Base-by-base conservation (phyloP, 306 rosid species). In the Rubus parviflorus region DNA sequence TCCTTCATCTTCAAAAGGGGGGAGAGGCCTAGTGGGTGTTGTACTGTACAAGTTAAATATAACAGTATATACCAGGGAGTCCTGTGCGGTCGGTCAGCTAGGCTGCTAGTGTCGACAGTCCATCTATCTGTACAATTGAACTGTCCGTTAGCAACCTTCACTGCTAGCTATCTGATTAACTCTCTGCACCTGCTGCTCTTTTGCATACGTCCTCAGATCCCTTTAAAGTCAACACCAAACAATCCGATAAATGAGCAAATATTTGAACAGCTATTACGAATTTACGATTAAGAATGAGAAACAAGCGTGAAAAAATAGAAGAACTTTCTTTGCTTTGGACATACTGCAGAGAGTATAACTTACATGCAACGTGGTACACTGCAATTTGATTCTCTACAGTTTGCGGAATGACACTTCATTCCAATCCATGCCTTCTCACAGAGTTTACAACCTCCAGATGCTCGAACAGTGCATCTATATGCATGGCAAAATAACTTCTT, bases 401-500 rank as follows among this genome's bases (percentile, higher is more conserved):
- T 38, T 53, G 30, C 70, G 0, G 85, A 83, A 77, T 86, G 93
- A 6, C 43, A 6, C 5, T 0, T 42, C 37, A 86, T 19, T 13
- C 16, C 56, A 15, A 4, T 0, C 87, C 85, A 81, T 37, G 58
- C 76, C 80, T 85, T 86, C 82, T 68, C 49, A 60, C 96, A 90
- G 20, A 1, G 7, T 64, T 6, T 7, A 43, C 93, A 88, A 30
- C 88, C 90, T 9, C 87, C 75, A 6, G 67, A 1, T 25, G 3
- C 70, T 35, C 79, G 58, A 74, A 73, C 68, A 47, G 68, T 13
- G 78, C 93, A 90, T 43, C 15, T 80, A 1, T 15, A 47, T 11
- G 82, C 85, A 84, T 90, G 93, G 38, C 0, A 8, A 60, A 87
- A 74, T 68, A 88, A 11, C 73, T 11, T 85, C 49, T 73, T 87